phyloP scores from a whole-genome alignment of 768 basidiomycete genomes.

The Macrolepiota fuliginosa region DNA sequence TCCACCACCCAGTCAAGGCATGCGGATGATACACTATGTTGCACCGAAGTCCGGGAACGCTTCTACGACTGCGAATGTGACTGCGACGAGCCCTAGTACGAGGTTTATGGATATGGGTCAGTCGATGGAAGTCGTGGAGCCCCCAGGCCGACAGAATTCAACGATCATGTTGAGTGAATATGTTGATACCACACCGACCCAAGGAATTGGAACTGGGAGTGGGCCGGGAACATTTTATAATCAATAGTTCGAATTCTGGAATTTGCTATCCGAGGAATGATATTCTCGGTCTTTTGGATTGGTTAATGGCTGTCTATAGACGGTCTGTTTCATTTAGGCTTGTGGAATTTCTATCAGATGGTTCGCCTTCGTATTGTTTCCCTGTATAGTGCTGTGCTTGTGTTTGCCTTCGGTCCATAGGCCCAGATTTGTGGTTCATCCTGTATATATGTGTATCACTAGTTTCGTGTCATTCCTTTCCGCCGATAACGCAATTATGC shows the following conservation, averaged over 20 bases:
- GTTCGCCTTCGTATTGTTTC: neutral
- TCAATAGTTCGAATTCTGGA: neutral
- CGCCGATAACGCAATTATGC: neutral
- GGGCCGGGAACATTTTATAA: neutral
- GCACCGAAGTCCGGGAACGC: neutral
- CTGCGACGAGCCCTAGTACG: neutral
- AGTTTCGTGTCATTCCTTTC: neutral
- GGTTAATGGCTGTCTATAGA: neutral
- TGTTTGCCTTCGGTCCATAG: neutral
- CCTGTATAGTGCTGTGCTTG: neutral
- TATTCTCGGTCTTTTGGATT: neutral
- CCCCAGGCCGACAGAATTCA: neutral
- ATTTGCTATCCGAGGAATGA: neutral
- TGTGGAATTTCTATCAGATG: neutral
- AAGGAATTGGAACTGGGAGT: neutral
- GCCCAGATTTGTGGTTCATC: neutral
- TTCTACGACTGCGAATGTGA: neutral
- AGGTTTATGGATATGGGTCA: neutral
- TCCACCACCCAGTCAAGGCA: neutral
- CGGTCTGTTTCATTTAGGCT: neutral
- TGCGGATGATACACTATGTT: constrained; percentile 10
- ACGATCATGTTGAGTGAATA: neutral
- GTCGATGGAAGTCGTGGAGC: neutral
- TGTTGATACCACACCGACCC: neutral
- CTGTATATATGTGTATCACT: neutral